These are phyloP conservation scores for Proteromonas lacertae DNA, from an alignment of 352 stramenopile species.

Conservation along the genomic window DNA sequence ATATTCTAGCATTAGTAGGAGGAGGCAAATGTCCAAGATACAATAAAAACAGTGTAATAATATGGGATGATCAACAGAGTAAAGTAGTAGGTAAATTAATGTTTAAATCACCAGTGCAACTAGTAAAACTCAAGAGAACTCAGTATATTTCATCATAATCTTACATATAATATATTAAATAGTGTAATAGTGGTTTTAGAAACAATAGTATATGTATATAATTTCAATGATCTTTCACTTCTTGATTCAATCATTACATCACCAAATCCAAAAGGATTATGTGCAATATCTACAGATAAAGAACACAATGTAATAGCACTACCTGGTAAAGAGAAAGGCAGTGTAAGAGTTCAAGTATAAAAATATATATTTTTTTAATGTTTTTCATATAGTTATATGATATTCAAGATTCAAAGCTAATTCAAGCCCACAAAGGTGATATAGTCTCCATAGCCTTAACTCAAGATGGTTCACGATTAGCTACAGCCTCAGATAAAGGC, in stretches of 20 bases:
- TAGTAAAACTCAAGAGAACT: neutral
- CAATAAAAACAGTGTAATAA: slow-evolving; percentile 44
- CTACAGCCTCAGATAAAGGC: slow-evolving; percentile 74
- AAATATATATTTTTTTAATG: neutral
- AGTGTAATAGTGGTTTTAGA: slow-evolving; percentile 1
- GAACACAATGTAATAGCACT: slow-evolving; percentile 74
- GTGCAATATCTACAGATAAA: slow-evolving; percentile 57
- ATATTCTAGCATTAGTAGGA: slow-evolving; percentile 75
- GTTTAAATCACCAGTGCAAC: slow-evolving; percentile 28
- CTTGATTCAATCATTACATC: slow-evolving; percentile 92
- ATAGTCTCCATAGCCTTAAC: slow-evolving; percentile 39
- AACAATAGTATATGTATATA: slow-evolving; percentile 28
- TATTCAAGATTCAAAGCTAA: slow-evolving; percentile 43
- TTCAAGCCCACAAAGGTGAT: slow-evolving; percentile 2
- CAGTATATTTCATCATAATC: too few species aligned
- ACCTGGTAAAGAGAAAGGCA: slow-evolving; percentile 26
- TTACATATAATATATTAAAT: too few species aligned
- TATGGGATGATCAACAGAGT: slow-evolving; percentile 94
- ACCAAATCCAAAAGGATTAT: slow-evolving; percentile 72
- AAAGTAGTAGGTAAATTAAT: slow-evolving; percentile 81
- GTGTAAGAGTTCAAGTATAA: slow-evolving; percentile 11
- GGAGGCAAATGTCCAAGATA: slow-evolving; percentile 40
- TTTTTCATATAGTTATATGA: slow-evolving; percentile 36
- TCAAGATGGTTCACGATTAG: slow-evolving; percentile 58
- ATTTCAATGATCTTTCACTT: slow-evolving; percentile 79